phyloP scores from a whole-genome alignment of 345 rosid genomes.

The Hibiscus tridactylites region DNA sequence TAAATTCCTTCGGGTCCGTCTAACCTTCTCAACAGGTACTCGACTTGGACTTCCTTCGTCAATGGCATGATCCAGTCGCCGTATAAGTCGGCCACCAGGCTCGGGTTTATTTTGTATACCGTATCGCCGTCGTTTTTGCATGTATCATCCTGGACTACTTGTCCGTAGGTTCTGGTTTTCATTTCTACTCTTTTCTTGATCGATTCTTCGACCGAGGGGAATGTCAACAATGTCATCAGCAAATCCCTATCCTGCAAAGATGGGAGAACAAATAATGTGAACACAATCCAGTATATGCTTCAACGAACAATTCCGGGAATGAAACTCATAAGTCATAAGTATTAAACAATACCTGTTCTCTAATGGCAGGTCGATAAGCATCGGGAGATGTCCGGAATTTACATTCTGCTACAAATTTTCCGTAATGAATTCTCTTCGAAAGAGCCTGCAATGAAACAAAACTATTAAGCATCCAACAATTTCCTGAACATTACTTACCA shows the following conservation, averaged over 20 bases:
- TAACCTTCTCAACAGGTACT: neutral
- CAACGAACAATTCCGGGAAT: neutral
- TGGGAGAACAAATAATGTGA: neutral
- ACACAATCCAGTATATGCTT: neutral
- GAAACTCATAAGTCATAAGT: neutral
- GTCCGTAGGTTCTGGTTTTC: neutral
- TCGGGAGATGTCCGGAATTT: slow-evolving; percentile 68
- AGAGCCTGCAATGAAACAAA: slow-evolving; percentile 43
- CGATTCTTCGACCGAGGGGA: neutral
- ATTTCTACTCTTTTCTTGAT: neutral
- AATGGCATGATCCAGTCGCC: neutral
- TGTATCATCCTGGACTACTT: neutral
- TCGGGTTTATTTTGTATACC: neutral
- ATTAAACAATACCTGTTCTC: slow-evolving; percentile 12
- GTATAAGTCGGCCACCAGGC: neutral
- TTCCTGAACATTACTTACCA: neutral
- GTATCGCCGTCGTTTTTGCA: neutral
- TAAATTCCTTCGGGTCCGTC: neutral
- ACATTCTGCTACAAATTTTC: slow-evolving; percentile 91
- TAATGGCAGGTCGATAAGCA: slow-evolving; percentile 54
- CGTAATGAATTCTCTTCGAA: slow-evolving; percentile 91
- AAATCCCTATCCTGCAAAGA: neutral
- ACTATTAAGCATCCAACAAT: neutral
- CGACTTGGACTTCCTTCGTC: neutral
- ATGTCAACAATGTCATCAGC: neutral